Evolutionary conservation across 169 alveolate species (phyloP).

Genomic region (Eimeria maxima): DNA sequence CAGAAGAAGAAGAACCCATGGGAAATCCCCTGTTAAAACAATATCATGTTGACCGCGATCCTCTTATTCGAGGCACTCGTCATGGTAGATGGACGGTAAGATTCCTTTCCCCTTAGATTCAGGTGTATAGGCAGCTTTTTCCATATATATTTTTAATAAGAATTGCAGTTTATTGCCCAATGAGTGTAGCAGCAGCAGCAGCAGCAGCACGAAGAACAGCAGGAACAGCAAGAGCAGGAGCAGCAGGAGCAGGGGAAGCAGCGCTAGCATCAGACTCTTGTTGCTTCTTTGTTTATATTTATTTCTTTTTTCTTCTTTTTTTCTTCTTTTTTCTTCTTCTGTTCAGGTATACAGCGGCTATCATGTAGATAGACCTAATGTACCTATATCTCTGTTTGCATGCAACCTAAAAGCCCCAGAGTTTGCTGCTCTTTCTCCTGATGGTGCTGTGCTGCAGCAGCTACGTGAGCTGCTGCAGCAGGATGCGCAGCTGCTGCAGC

Average conservation of each 20-base stretch:
- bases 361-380: background rate
- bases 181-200: too few relatives aligned
- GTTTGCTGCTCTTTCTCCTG: conserved; percentile 5
- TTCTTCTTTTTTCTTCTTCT: background rate
- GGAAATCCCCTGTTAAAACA: conserved; percentile 76
- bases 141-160: too few relatives aligned
- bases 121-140: background rate
- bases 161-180: too few relatives aligned
- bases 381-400: background rate
- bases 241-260: too few relatives aligned
- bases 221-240: too few relatives aligned
- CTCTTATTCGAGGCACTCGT: conserved; percentile 49
- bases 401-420: conserved; percentile 1
- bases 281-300: background rate
- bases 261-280: background rate
- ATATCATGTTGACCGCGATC: conserved; percentile 71
- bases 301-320: background rate
- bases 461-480: conserved; percentile 47
- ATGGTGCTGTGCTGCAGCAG: conserved; percentile 1
- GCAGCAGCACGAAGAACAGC: background rate
- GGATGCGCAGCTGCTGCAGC: too few relatives aligned
- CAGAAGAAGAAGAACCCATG: background rate
- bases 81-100: conserved; percentile 66
- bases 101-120: background rate
- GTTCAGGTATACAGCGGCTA: background rate